Evolutionary conservation across 176 grass and related monocot genomes (phyloP).

Genomic region (Phyllostachys edulis): DNA sequence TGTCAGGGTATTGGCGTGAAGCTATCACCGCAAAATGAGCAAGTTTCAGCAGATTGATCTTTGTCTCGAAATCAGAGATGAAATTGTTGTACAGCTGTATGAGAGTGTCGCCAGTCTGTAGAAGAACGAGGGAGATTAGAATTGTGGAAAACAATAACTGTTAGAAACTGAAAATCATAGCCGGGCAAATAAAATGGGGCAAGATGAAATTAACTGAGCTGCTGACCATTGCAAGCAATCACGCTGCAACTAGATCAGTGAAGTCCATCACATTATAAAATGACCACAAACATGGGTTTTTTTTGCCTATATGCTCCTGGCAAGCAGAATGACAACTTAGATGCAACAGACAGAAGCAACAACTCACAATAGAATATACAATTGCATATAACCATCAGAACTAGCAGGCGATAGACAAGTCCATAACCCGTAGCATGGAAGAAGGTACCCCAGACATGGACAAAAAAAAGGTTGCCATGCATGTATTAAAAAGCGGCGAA

Average conservation of each 20-base stretch:
- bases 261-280: not conserved
- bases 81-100: constrained; percentile 92
- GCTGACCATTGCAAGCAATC: not conserved
- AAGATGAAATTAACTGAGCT: not conserved
- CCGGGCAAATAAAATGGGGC: not conserved
- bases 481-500: not conserved
- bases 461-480: no score
- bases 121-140: not conserved
- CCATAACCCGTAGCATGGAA: not conserved
- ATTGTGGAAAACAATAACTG: not conserved
- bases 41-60: constrained; percentile 86
- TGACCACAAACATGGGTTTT: not conserved
- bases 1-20: constrained; percentile 80
- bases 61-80: constrained; percentile 84
- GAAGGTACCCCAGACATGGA: no score
- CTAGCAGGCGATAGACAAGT: not conserved
- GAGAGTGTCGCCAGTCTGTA: constrained; percentile 72
- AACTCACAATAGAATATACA: not conserved
- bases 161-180: not conserved
- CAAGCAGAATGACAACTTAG: not conserved
- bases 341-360: not conserved
- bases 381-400: not conserved
- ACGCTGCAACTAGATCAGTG: not conserved
- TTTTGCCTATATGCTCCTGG: not conserved
- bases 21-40: constrained; percentile 74